These are phyloP conservation scores for Clitopilus hobsonii DNA, from an alignment of 768 basidiomycete species.

Conservation along the genomic window DNA sequence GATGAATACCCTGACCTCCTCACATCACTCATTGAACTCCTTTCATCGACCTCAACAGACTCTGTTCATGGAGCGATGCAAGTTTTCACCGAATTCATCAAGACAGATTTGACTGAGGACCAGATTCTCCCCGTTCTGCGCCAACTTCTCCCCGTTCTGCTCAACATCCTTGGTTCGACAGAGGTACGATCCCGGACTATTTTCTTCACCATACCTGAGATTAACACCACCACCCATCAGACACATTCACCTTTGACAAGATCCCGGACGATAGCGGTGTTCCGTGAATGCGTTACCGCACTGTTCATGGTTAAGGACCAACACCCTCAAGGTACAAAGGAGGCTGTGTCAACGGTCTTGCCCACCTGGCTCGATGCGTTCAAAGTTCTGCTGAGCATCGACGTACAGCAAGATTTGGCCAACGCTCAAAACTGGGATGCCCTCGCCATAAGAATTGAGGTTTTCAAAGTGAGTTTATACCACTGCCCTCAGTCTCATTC, in stretches of 20 bases:
- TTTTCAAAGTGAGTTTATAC: conserved; percentile 64
- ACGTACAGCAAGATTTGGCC: conserved; percentile 59
- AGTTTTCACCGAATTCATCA: conserved; percentile 92
- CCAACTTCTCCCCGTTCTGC: conserved; percentile 80
- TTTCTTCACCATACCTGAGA: neutral
- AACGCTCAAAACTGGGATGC: conserved; percentile 72
- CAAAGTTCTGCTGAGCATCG: conserved; percentile 63
- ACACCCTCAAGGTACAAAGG: conserved; percentile 81
- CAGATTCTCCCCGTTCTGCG: conserved; percentile 91
- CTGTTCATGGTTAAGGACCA: conserved; percentile 95
- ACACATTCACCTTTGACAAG: conserved; percentile 78
- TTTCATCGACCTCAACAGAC: conserved; percentile 67
- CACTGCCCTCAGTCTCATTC: neutral
- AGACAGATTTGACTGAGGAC: conserved; percentile 89
- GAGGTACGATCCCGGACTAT: conserved; percentile 41
- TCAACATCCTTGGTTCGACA: conserved; percentile 71
- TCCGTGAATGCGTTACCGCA: conserved; percentile 84
- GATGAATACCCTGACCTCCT: conserved; percentile 94
- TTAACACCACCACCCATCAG: conserved; percentile 21
- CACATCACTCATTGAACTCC: conserved; percentile 63
- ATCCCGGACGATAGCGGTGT: conserved; percentile 81
- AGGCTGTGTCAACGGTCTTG: conserved; percentile 74
- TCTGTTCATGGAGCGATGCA: conserved; percentile 96
- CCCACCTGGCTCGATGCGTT: conserved; percentile 94
- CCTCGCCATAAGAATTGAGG: conserved; percentile 71